Base-by-base conservation (phyloP, 352 stramenopile species). In the Phytophthora sansomeana region DNA sequence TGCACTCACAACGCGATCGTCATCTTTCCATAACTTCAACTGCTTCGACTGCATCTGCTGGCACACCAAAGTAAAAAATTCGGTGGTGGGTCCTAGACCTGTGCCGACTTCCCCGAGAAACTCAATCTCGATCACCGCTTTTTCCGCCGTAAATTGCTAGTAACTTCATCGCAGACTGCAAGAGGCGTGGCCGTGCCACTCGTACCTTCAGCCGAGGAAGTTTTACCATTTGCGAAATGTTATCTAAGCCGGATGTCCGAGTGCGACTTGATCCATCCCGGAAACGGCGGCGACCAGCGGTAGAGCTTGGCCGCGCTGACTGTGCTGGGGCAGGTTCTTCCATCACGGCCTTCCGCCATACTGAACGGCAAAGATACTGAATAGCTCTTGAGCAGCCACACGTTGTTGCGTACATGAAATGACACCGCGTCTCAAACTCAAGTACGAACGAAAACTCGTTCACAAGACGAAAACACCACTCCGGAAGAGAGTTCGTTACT, bases 101-200 rank as follows among this genome's bases (percentile, higher is more conserved):
- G 83, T 93, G 8, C 85, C 85, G 2, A 93, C 85, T 80, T 93
- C 85, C 13, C 83, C 85, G 0, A 93, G 62, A 46, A 92, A 93
- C 55, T 93, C 85, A 41, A 92, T 89, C 67, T 93, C 85, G 41
- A 93, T 85, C 36, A 92, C 76, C 16, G 83, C 78, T 52, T 90
- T 89, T 72, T 88, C 85, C 85, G 13, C 85, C 83, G 51, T 93
- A 92, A 43, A 91, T 81, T 13, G 79, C 63, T 14, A 93, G 60
- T 8, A 93, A 63, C 64, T 93, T 93, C 69, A 87, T 82, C 4
- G 85, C 85, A 1, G 83, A 93, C 54, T 86, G 74, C 17, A 93
- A 64, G 14, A 93, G 53, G 2, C 80, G 78, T 8, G 78, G 75
- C 1, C 85, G 77, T 0, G 85, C 75, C 8, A 93, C 85, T 10